Evolutionary conservation across 2,329 filamentous ascomycete genomes (phyloP), one percentile per base, ranked within the genome.

Genomic region (Fusarium anthophilum): DNA sequence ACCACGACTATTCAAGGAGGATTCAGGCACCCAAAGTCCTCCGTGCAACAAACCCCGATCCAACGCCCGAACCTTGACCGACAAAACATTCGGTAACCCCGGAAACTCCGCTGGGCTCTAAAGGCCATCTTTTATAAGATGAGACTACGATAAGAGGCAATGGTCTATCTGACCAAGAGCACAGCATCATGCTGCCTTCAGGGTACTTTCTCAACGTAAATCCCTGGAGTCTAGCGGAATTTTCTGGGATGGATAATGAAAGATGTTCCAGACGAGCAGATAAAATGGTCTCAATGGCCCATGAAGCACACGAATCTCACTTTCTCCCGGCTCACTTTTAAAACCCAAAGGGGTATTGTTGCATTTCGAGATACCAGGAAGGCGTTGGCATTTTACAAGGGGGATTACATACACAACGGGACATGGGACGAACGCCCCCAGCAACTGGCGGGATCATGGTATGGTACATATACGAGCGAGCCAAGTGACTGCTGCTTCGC

Each of bases 1-100:
- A 92, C 70, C 89, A 90, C 66, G 90, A 92, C 74, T 92, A 92
- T 77, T 91, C 90, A 44, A 84, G 90, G 72, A 84, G 86, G 73
- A 89, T 92, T 20, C 87, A 87, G 56, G 83, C 86, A 48, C 85
- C 87, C 15, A 84, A 87, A 76, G 88, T 91, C 13, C 83, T 92
- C n/a, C 85, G 90, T 72, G 89, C 90, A 14, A 90, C 85, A 37
- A 92, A 92, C 76, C 90, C 90, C 8, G 90, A 92, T 74, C 88
- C 88, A 3, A 81, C 77, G 35, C 43, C 70, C 30, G 73, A 76
- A 47, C 43, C 32, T 37, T 73, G 54, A 73, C 44, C 30, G 28
- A 48, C 35, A 35, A 41, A 28, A 53, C 22, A 47, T 43, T 43
- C 39, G 62, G 65, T 56, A 62, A 41, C 37, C n/a, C 15, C 14